Evolutionary conservation across 2,329 filamentous ascomycete species (phyloP).

Genomic region (Ilyonectria robusta): DNA sequence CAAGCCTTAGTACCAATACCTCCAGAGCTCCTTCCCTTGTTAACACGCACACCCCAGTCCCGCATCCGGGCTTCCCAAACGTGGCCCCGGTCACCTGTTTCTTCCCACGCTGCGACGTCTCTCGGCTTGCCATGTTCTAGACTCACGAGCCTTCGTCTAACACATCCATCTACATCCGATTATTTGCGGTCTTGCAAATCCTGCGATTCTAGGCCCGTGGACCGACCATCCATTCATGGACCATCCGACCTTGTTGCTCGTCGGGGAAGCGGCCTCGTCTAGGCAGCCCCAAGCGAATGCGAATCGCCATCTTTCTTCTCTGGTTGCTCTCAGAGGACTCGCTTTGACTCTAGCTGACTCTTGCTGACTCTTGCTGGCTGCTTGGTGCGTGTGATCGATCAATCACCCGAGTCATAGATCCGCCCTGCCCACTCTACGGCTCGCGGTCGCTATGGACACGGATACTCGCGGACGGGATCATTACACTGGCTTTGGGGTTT

Average conservation of each 20-base stretch:
- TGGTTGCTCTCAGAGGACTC: slow-evolving; percentile 12
- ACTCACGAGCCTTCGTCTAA: slow-evolving; percentile 33
- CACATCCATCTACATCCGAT: slow-evolving; percentile 25
- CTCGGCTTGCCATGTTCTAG: slow-evolving; percentile 35
- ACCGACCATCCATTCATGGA: not conserved
- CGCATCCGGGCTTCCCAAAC: not conserved
- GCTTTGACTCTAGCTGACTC: not conserved
- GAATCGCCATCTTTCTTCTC: not conserved
- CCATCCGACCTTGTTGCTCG: not conserved
- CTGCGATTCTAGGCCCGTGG: slow-evolving; percentile 18
- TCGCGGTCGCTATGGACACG: slow-evolving; percentile 5
- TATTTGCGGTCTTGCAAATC: slow-evolving; percentile 17
- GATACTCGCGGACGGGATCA: not conserved
- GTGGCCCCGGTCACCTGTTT: slow-evolving; percentile 17
- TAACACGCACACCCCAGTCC: slow-evolving; percentile 27
- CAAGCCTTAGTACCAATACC: slow-evolving; percentile 25
- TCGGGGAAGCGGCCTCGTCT: slow-evolving; percentile 11
- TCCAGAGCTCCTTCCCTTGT: slow-evolving; percentile 13
- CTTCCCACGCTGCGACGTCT: slow-evolving; percentile 28
- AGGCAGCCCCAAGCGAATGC: not conserved
- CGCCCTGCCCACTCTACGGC: slow-evolving; percentile 6
- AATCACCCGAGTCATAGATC: slow-evolving; percentile 10
- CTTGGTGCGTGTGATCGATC: slow-evolving; percentile 17
- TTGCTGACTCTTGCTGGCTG: not conserved
- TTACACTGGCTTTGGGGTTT: not conserved